Evolutionary conservation across 768 basidiomycete species (phyloP), one percentile per base, ranked within the genome.

Genomic region (Filobasidium wieringae): DNA sequence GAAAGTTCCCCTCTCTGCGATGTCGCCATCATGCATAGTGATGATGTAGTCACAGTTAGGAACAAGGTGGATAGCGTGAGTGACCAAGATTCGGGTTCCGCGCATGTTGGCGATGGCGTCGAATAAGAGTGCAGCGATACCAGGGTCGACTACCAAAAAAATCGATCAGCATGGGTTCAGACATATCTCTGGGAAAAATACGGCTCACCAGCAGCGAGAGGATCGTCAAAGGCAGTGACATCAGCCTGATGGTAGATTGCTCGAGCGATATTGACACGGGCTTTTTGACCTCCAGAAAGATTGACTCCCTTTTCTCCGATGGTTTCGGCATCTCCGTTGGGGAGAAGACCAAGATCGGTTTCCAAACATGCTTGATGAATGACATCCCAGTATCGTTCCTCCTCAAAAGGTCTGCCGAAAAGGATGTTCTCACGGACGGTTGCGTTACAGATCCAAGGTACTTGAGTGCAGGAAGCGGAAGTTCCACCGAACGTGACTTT

Each of bases 301-400:
- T 86, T 88, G 61, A 93, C 89, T 7, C 90, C 90, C 79, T 80
- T 84, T 73, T 88, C 85, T 14, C 87, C 87, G 53, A 89, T 88
- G 69, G 88, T 86, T 0, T 88, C 90, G 60, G 85, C 66, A 71
- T 92, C 89, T 15, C 86, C 86, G 55, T 84, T 78, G 2, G 80
- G 79, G 45, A 91, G 76, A 76, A 88, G 81, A 52, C 85, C 83
- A 2, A 91, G 75, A 74, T 92, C 89, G 4, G 84, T 80, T 62
- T 84, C 84, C 32, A 92, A 75, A 68, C 85, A 92, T 0, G 88
- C 80, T 66, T 86, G 85, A 5, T 77, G 77, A 37, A 93, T 76
- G 1, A 84, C 88, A 31, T 81, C 80, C 87, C 87, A 88, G 69
- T 92, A 92, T 55, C 80, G 79, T 53, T 83, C 81, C 63, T 85